These are phyloP conservation scores for Clonostachys byssicola DNA, from an alignment of 2,329 filamentous ascomycete species.

Conservation along the genomic window DNA sequence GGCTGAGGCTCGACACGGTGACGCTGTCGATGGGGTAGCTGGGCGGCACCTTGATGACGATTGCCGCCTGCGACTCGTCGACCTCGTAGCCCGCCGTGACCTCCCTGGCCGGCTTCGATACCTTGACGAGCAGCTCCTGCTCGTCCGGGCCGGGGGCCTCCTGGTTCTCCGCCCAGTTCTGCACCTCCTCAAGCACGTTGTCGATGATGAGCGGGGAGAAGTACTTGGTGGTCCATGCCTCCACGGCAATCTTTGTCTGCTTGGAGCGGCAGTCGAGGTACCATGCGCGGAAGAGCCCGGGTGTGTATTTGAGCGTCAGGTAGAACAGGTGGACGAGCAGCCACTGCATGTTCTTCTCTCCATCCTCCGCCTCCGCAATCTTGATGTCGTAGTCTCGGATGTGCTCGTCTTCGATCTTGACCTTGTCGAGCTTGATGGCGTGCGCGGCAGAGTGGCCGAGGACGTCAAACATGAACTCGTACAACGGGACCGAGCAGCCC, in stretches of 20 bases:
- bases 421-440: conserved; percentile 69
- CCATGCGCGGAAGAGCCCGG: conserved; percentile 78
- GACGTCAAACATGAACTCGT: conserved; percentile 80
- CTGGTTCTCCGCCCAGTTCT: conserved; percentile 58
- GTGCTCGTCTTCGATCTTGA: conserved; percentile 52
- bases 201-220: conserved; percentile 70
- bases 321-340: conserved; percentile 85
- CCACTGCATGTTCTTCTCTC: conserved; percentile 76
- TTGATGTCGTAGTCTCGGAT: conserved; percentile 51
- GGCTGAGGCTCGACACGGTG: conserved; percentile 69
- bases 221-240: conserved; percentile 80
- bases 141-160: conserved; percentile 42
- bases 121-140: conserved; percentile 60
- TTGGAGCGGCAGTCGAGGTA: conserved; percentile 77
- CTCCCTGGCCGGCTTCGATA: conserved; percentile 68
- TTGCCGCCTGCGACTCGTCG: conserved; percentile 80
- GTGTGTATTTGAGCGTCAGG: conserved; percentile 70
- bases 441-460: conserved; percentile 74
- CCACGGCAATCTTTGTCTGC: conserved; percentile 74
- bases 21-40: conserved; percentile 82
- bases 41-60: conserved; percentile 75
- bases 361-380: conserved; percentile 49
- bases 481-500: conserved; percentile 61
- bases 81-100: conserved; percentile 82
- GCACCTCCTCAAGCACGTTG: conserved; percentile 63